A percentile compares a stretch with the other conserved stretches of the same genome.
These are phyloP conservation scores for Hypoxylon subgilvum DNA, from an alignment of 495 filamentous ascomycete genomes.

Conservation along the genomic window DNA sequence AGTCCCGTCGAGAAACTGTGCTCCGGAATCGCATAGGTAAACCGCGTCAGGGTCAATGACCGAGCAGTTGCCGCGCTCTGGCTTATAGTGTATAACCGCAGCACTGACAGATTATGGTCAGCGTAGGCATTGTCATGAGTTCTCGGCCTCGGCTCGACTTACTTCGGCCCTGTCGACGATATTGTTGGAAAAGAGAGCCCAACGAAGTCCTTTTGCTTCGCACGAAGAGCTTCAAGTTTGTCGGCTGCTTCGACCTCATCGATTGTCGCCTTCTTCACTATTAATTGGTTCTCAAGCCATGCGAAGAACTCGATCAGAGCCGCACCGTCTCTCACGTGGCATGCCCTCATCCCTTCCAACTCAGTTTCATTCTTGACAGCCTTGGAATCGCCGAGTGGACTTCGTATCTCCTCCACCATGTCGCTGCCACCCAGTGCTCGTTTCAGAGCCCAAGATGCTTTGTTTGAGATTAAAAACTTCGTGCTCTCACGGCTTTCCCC, in stretches of 20 bases:
- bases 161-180: constrained; percentile 90
- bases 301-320: constrained; percentile 93
- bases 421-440: constrained; percentile 86
- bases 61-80: constrained; percentile 80
- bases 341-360: constrained; percentile 88
- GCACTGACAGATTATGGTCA: constrained; percentile 54
- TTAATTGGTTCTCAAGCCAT: constrained; percentile 90
- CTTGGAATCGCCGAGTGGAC: constrained; percentile 91
- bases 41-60: constrained; percentile 84
- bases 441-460: constrained; percentile 91
- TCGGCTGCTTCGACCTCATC: constrained; percentile 93
- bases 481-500: constrained; percentile 46
- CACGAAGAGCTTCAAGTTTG: constrained; percentile 82
- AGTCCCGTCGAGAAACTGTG: constrained; percentile 93
- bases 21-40: constrained; percentile 97
- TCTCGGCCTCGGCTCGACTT: constrained; percentile 23
- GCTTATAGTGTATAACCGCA: constrained; percentile 97
- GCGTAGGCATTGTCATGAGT: not conserved
- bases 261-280: constrained; percentile 71
- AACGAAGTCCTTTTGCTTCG: constrained; percentile 81
- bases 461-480: constrained; percentile 89
- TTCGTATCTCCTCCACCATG: constrained; percentile 83
- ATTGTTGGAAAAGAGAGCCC: constrained; percentile 96
- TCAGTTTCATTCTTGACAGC: constrained; percentile 96
- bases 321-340: constrained; percentile 93